A percentile compares a stretch with the other conserved stretches of the same genome.
Conservation (phyloP, 139 green algal species). For the Auxenochlorella pyrenoidosa region DNA sequence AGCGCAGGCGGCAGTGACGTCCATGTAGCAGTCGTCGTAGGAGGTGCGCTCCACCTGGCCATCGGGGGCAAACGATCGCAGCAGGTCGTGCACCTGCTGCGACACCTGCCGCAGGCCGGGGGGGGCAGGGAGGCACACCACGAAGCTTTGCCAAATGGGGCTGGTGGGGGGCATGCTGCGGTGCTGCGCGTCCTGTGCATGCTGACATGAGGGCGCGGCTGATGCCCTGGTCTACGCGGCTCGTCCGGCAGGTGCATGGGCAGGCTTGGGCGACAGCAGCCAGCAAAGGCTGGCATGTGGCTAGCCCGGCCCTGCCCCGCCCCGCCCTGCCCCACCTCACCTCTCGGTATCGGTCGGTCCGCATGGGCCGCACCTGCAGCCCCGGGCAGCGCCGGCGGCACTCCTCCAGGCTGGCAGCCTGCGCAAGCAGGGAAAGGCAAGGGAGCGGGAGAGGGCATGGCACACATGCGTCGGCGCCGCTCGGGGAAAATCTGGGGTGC, state of each 20-base stretch:
- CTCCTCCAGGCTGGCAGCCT: slow-evolving; percentile 56
- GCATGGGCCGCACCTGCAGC: slow-evolving; percentile 66
- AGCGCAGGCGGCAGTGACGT: slow-evolving; percentile 6
- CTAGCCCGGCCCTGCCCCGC: too few relatives aligned
- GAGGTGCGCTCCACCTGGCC: slow-evolving; percentile 49
- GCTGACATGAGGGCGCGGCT: too few relatives aligned
- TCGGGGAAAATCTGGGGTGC: too few relatives aligned
- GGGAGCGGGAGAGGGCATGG: too few relatives aligned
- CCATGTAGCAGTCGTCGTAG: slow-evolving; percentile 77
- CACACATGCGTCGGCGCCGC: too few relatives aligned
- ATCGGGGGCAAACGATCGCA: slow-evolving; percentile 46
- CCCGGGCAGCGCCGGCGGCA: slow-evolving; percentile 61
- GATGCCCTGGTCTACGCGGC: too few relatives aligned
- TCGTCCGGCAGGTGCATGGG: neutral
- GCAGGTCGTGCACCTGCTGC: slow-evolving; percentile 49
- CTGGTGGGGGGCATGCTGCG: too few relatives aligned
- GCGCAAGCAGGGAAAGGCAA: neutral
- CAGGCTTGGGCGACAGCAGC: neutral
- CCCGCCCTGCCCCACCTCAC: neutral
- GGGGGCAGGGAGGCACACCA: too few relatives aligned
- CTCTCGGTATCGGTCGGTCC: slow-evolving; percentile 62
- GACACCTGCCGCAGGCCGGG: slow-evolving; percentile 40
- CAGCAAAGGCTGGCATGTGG: neutral
- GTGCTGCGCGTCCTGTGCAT: too few relatives aligned
- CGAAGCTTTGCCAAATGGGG: too few relatives aligned